A percentile compares a stretch with the other conserved stretches of the same genome.
Evolutionary conservation across 2,329 filamentous ascomycete species (phyloP).

Genomic region (Atkinsonella texensis): DNA sequence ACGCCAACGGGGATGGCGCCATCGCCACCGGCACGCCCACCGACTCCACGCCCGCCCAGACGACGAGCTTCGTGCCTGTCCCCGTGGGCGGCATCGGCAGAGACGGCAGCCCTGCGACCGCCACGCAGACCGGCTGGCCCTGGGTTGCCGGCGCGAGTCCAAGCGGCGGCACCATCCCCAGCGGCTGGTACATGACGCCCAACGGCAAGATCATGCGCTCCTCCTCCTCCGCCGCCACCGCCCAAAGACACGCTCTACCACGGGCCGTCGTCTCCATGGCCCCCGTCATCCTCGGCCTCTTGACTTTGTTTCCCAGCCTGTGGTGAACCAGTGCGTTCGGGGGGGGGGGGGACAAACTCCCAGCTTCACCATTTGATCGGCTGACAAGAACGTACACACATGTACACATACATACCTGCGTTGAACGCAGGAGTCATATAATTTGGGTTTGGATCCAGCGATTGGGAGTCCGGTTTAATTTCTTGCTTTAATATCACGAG

Average conservation of each 20-base stretch:
- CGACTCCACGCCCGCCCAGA: constrained; percentile 51
- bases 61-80: constrained; percentile 50
- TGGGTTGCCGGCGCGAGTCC: constrained; percentile 49
- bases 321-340: background rate
- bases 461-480: background rate
- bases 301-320: constrained; percentile 11
- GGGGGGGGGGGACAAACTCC: too few relatives aligned
- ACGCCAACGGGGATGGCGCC: constrained; percentile 40
- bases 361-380: background rate
- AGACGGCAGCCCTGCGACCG: constrained; percentile 38
- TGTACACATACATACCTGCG: background rate
- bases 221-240: constrained; percentile 29
- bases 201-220: constrained; percentile 70
- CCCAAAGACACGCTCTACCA: background rate
- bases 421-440: background rate
- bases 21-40: constrained; percentile 39
- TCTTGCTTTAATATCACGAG: background rate
- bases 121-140: constrained; percentile 52
- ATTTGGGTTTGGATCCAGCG: background rate
- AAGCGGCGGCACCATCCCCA: constrained; percentile 50
- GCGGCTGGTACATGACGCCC: constrained; percentile 69
- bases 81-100: constrained; percentile 57
- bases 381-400: background rate
- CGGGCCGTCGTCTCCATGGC: constrained; percentile 12
- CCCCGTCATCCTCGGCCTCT: constrained; percentile 15